Percentiles rank a stretch among this genome's conserved stretches.
These are phyloP conservation scores for Nicotiana tomentosiformis DNA, from an alignment of 257 asterid genomes.

Conservation along the genomic window DNA sequence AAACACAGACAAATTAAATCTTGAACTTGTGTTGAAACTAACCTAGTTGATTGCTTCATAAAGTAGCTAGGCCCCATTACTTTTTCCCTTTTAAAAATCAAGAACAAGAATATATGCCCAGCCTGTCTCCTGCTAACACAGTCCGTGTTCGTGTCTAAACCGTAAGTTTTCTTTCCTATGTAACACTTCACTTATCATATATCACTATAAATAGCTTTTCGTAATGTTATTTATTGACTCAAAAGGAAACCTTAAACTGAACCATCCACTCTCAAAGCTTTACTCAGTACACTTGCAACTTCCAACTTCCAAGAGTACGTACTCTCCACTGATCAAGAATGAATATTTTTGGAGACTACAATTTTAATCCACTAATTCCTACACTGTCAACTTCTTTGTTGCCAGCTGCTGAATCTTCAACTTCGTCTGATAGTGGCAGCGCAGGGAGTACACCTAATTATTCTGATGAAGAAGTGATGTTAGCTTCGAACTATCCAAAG, in stretches of 20 bases:
- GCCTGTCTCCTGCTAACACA: background rate
- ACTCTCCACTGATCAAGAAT: background rate
- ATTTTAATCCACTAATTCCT: background rate
- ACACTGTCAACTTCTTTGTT: background rate
- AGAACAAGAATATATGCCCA: background rate
- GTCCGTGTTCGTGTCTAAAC: background rate
- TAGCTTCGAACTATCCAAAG: no score
- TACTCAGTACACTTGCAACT: no score
- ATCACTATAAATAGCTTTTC: background rate
- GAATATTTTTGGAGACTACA: background rate
- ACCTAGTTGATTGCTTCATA: no score
- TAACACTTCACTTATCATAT: background rate
- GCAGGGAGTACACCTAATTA: no score
- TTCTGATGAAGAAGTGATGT: no score
- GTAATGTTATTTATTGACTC: background rate
- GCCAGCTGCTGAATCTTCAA: background rate
- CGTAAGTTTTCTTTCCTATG: background rate
- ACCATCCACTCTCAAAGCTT: background rate
- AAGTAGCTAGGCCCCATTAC: no score
- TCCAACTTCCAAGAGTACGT: no score
- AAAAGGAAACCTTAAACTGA: background rate
- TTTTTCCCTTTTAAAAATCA: no score
- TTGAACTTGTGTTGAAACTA: no score
- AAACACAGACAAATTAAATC: no score
- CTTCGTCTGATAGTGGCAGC: background rate